Evolutionary conservation across 345 rosid species (phyloP).

Genomic region (Linum usitatissimum): DNA sequence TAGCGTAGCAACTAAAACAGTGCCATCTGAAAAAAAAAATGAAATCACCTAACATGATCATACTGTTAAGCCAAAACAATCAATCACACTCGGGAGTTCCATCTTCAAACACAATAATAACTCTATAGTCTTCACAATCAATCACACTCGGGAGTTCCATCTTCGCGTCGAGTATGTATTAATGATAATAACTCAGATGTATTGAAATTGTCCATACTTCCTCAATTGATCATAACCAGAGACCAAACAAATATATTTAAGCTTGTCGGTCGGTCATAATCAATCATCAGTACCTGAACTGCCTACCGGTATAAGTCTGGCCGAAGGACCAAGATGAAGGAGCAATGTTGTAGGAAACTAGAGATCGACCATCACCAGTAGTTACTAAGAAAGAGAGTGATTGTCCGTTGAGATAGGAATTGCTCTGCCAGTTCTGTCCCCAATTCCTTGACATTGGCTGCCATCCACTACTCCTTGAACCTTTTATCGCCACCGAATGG

Average conservation of each 20-base stretch:
- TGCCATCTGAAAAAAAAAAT: no score
- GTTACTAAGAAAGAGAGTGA: constrained; percentile 5
- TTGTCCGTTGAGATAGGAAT: constrained; percentile 8
- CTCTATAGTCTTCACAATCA: no score
- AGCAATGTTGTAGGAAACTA: constrained; percentile 2
- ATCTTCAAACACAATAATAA: no score
- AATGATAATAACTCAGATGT: no score
- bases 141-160: no score
- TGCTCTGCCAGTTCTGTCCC: constrained; percentile 9
- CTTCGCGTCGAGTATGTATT: no score
- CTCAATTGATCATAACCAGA: no score
- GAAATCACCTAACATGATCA: no score
- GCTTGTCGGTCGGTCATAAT: not conserved
- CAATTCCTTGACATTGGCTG: constrained; percentile 8
- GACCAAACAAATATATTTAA: not conserved
- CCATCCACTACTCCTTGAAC: constrained; percentile 1
- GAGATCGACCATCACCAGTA: constrained; percentile 2
- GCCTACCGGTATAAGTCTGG: constrained; percentile 7
- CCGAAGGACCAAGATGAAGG: constrained; percentile 7
- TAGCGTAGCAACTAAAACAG: no score
- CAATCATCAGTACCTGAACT: not conserved
- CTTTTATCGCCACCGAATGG: constrained; percentile 3
- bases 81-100: no score
- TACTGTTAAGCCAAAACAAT: no score
- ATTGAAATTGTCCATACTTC: not conserved